A percentile compares a stretch with the other conserved stretches of the same genome.
phyloP scores from a whole-genome alignment of 768 basidiomycete genomes.

The Lactarius evosmus region DNA sequence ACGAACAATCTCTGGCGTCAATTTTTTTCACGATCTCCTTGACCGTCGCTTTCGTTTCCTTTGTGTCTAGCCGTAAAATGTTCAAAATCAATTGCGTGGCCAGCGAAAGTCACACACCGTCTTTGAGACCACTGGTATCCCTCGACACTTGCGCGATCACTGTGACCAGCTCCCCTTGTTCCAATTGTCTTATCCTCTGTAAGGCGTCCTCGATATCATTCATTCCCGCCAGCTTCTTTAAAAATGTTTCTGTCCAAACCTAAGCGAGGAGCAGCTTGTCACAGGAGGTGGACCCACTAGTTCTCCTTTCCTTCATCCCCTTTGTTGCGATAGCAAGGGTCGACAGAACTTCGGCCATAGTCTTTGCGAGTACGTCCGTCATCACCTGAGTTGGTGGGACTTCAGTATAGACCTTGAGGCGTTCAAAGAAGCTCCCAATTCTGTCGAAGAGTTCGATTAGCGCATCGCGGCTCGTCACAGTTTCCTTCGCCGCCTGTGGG shows the following conservation, averaged over 20 bases:
- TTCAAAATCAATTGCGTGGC: neutral
- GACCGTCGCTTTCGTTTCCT: neutral
- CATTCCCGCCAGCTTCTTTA: neutral
- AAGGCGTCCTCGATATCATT: neutral
- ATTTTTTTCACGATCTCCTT: neutral
- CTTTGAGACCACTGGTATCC: neutral
- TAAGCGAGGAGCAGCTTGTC: neutral
- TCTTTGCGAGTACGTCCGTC: neutral
- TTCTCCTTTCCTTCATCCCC: neutral
- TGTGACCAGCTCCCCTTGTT: neutral
- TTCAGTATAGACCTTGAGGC: neutral
- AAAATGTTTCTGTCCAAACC: neutral
- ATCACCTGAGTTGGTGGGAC: neutral
- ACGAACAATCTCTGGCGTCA: neutral
- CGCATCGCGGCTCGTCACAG: neutral
- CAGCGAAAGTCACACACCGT: neutral
- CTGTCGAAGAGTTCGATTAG: neutral
- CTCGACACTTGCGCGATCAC: neutral
- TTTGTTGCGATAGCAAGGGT: neutral
- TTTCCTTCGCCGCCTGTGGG: neutral
- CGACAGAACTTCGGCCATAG: neutral
- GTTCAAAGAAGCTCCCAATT: neutral
- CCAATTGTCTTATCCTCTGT: neutral
- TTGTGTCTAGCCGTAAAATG: neutral
- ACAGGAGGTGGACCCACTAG: neutral